These are phyloP conservation scores for Meyerozyma elateridarum DNA, from an alignment of 1,139 yeast genomes.

Conservation along the genomic window DNA sequence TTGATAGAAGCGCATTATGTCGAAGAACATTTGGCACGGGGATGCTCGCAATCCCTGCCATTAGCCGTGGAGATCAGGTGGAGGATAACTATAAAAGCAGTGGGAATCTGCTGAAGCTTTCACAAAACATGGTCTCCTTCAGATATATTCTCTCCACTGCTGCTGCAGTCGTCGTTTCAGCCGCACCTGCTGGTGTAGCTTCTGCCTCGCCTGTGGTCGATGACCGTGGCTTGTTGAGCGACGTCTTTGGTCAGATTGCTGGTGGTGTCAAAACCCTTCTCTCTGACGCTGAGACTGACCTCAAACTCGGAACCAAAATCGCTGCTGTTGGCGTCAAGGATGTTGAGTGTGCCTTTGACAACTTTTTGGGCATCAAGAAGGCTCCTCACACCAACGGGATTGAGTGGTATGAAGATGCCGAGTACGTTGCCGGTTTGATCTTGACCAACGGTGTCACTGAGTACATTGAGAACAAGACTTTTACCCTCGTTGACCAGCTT, in stretches of 20 bases:
- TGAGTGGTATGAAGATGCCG: constrained; percentile 4
- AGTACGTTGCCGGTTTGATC: constrained; percentile 3
- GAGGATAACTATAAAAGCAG: too few relatives aligned
- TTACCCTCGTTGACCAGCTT: too few relatives aligned
- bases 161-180: background rate
- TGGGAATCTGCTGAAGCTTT: too few relatives aligned
- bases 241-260: constrained; percentile 1
- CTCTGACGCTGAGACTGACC: background rate
- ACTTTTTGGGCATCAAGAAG: background rate
- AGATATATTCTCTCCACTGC: background rate
- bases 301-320: background rate
- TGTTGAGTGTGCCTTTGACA: constrained; percentile 3
- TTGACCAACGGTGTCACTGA: constrained; percentile 2
- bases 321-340: background rate
- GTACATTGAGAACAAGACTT: constrained; percentile 1
- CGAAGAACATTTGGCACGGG: too few relatives aligned
- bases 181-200: too few relatives aligned
- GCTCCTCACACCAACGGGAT: constrained; percentile 3
- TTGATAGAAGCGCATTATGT: too few relatives aligned
- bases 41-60: too few relatives aligned
- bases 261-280: background rate
- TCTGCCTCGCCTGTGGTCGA: constrained; percentile 1
- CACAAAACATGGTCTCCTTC: constrained; percentile 4
- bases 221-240: background rate
- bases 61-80: too few relatives aligned